Percentiles rank a stretch among this genome's conserved stretches.
Conservation (phyloP, 495 filamentous ascomycete species). For the Neurospora cerealis region DNA sequence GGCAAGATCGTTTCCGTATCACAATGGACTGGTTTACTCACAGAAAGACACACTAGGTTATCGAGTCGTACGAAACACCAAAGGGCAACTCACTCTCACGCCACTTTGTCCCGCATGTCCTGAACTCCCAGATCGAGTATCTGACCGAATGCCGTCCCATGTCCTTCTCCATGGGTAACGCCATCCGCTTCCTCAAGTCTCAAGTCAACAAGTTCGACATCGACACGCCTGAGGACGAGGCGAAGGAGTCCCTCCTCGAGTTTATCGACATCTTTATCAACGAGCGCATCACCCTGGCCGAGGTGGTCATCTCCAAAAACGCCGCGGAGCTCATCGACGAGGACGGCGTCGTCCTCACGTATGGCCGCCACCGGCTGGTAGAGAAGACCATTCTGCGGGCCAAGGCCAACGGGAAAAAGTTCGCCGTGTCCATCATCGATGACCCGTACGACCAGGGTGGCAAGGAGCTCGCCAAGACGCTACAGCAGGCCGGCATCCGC, state of each 20-base stretch:
- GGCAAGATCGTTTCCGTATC: conserved; percentile 9
- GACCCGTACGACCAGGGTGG: conserved; percentile 67
- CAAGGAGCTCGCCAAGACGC: conserved; percentile 56
- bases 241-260: conserved; percentile 64
- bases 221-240: conserved; percentile 61
- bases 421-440: conserved; percentile 80
- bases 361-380: conserved; percentile 79
- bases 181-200: conserved; percentile 87
- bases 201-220: conserved; percentile 80
- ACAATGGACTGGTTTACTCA: background rate
- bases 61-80: conserved; percentile 85
- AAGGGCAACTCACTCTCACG: conserved; percentile 70
- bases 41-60: conserved; percentile 46
- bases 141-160: conserved; percentile 86
- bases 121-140: conserved; percentile 91
- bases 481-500: conserved; percentile 58
- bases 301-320: conserved; percentile 69
- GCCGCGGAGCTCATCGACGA: conserved; percentile 59
- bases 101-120: conserved; percentile 81
- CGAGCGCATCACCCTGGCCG: conserved; percentile 79
- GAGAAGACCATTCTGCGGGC: conserved; percentile 68
- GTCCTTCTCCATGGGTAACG: conserved; percentile 89
- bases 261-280: conserved; percentile 85
- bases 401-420: conserved; percentile 46
- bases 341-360: conserved; percentile 79